phyloP scores from a whole-genome alignment of 371 early-diverging fungal genomes.

The Mortierella polycephala region DNA sequence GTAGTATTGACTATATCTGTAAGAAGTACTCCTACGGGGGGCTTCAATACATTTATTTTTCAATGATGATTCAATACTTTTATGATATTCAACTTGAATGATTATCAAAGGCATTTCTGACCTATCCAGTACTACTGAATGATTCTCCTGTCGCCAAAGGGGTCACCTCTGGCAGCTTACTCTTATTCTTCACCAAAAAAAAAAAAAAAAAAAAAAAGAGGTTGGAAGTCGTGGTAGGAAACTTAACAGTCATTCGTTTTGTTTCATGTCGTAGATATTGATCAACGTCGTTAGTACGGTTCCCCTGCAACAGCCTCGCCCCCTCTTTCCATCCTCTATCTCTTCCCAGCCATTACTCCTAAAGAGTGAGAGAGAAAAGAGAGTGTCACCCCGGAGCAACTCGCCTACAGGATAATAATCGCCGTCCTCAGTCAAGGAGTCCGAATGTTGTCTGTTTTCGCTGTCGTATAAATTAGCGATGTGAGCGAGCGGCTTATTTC shows the following conservation, averaged over 20 bases:
- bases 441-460: too few species aligned
- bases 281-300: too few species aligned
- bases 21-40: conserved; percentile 15
- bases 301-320: too few species aligned
- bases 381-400: too few species aligned
- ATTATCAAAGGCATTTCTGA: conserved; percentile 31
- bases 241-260: neutral
- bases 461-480: too few species aligned
- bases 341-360: too few species aligned
- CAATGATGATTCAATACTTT: conserved; percentile 27
- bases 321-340: too few species aligned
- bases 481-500: too few species aligned
- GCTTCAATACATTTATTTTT: conserved; percentile 22
- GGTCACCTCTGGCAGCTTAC: neutral
- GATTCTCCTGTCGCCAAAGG: conserved; percentile 3
- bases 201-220: conserved; percentile 5
- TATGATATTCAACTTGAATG: conserved; percentile 28
- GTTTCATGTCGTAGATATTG: neutral
- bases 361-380: too few species aligned
- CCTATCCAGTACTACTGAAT: conserved; percentile 8
- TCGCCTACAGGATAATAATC: too few species aligned
- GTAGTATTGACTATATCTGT: conserved; percentile 29
- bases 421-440: too few species aligned
- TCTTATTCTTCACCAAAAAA: neutral
- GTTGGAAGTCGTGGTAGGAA: too few species aligned